Conservation (phyloP, 768 basidiomycete genomes). For the Pholiota molesta region DNA sequence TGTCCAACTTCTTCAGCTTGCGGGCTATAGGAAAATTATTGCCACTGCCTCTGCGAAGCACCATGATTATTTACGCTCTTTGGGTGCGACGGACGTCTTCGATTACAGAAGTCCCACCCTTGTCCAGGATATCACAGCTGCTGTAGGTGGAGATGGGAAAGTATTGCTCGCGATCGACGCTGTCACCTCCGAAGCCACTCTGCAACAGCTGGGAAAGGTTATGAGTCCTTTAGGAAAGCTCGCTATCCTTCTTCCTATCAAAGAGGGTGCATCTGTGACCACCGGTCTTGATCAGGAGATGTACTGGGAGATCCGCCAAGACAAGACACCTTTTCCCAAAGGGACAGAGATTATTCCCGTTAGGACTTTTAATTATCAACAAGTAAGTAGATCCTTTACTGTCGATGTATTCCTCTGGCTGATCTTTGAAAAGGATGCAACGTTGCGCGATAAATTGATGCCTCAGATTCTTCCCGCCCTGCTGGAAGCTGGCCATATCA, state of each 20-base stretch:
- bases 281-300: conserved; percentile 31
- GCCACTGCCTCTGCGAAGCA: conserved; percentile 43
- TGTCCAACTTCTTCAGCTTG: conserved; percentile 41
- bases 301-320: conserved; percentile 34
- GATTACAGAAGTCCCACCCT: conserved; percentile 43
- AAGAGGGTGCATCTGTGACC: conserved; percentile 42
- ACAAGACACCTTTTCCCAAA: conserved; percentile 40
- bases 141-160: conserved; percentile 36
- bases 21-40: conserved; percentile 45
- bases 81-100: conserved; percentile 43
- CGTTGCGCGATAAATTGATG: conserved; percentile 45
- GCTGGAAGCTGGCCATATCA: conserved; percentile 38
- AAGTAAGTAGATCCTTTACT: conserved; percentile 31
- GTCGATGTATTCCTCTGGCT: neutral
- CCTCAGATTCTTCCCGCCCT: conserved; percentile 47
- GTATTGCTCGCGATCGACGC: conserved; percentile 39
- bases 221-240: conserved; percentile 40
- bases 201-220: conserved; percentile 39
- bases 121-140: conserved; percentile 35
- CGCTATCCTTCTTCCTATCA: conserved; percentile 50
- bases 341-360: conserved; percentile 40
- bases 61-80: conserved; percentile 38
- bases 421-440: conserved; percentile 36
- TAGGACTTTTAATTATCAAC: conserved; percentile 42
- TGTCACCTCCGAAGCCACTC: conserved; percentile 36